phyloP scores from a whole-genome alignment of 169 alveolate species.

The Fabrea salina region DNA sequence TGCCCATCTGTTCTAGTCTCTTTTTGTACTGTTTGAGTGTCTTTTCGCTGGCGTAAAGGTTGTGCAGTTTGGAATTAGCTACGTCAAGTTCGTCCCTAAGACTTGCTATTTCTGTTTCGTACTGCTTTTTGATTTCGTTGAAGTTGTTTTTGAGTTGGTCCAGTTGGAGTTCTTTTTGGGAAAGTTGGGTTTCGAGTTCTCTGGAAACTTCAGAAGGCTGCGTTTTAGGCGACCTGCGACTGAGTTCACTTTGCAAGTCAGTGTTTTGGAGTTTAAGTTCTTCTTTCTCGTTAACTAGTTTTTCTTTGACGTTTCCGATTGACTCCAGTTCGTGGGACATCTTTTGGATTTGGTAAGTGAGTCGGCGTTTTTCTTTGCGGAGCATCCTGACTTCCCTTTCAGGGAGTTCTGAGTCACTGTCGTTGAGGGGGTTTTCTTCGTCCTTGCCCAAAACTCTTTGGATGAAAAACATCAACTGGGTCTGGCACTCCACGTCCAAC shows the following conservation, averaged over 20 bases:
- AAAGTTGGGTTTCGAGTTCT: not conserved
- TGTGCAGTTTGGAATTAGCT: not conserved
- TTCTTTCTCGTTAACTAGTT: not conserved
- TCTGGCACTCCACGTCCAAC: slow-evolving; percentile 11
- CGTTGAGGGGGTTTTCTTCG: not conserved
- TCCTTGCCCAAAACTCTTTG: slow-evolving; percentile 27
- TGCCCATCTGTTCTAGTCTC: not conserved
- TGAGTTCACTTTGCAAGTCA: not conserved
- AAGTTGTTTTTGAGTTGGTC: not conserved
- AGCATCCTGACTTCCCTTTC: not conserved
- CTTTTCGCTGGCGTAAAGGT: not conserved
- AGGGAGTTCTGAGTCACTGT: not conserved
- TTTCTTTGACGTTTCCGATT: not conserved
- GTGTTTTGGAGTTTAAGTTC: not conserved
- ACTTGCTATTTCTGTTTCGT: slow-evolving; percentile 1
- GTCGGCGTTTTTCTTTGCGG: not conserved
- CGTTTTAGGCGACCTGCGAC: not conserved
- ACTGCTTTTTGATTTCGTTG: not conserved
- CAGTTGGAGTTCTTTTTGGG: slow-evolving; percentile 11
- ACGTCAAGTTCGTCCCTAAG: slow-evolving; percentile 19
- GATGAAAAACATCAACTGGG: slow-evolving; percentile 14
- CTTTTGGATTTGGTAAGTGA: not conserved
- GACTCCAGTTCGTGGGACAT: not conserved
- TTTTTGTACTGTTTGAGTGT: not conserved
- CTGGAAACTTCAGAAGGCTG: not conserved